Evolutionary conservation across 495 filamentous ascomycete genomes (phyloP).

Genomic region (Collariella sp.): DNA sequence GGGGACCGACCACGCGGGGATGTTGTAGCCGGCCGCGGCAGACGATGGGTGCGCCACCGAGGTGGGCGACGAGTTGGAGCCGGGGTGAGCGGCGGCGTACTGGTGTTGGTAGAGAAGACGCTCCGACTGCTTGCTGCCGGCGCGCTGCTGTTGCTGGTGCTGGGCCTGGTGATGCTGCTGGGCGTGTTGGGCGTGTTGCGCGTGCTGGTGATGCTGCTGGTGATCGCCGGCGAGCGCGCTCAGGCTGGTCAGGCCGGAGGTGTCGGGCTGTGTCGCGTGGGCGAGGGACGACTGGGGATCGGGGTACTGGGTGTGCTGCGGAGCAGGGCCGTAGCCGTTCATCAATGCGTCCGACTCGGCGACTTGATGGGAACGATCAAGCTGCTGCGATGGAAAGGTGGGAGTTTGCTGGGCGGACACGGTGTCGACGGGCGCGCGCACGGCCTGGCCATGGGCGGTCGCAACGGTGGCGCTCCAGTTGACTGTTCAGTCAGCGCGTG

Average conservation of each 20-base stretch:
- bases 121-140: conserved; percentile 19
- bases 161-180: conserved; percentile 15
- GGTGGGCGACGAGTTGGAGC: conserved; percentile 27
- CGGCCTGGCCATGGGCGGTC: conserved; percentile 20
- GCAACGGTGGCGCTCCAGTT: conserved; percentile 18
- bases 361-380: conserved; percentile 27
- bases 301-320: conserved; percentile 24
- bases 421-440: conserved; percentile 27
- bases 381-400: conserved; percentile 27
- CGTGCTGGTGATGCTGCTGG: conserved; percentile 18
- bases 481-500: too few species aligned
- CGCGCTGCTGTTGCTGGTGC: conserved; percentile 22
- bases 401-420: conserved; percentile 21
- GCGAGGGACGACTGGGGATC: conserved; percentile 23
- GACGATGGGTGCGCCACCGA: conserved; percentile 30
- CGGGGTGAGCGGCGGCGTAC: conserved; percentile 28
- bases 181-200: conserved; percentile 17
- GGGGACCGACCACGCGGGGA: conserved; percentile 21
- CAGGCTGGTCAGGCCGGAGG: conserved; percentile 18
- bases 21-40: conserved; percentile 19
- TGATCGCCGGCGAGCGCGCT: conserved; percentile 22
- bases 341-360: conserved; percentile 25
- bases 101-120: conserved; percentile 24
- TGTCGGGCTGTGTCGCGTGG: conserved; percentile 20
- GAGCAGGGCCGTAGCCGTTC: conserved; percentile 25